A percentile compares a stretch with the other conserved stretches of the same genome.
Conservation (phyloP, 108 stramenopile species). For the Nannochloropsis gaditana region DNA sequence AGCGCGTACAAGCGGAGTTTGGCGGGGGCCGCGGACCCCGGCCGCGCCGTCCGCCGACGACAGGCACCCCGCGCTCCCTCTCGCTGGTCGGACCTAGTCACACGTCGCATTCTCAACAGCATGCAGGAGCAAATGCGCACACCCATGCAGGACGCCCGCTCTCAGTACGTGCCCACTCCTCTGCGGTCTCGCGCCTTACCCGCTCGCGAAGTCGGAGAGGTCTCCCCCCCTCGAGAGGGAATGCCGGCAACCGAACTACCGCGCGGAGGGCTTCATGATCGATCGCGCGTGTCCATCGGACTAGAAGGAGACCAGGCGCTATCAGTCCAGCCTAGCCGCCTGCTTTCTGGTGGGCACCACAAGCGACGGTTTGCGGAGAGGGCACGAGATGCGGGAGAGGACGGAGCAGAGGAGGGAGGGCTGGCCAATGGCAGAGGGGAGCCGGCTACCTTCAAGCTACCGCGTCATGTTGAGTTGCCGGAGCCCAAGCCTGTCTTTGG, state of each 20-base stretch:
- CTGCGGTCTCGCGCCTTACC: conserved; percentile 2
- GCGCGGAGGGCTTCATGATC: neutral
- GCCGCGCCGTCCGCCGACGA: neutral
- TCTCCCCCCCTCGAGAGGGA: neutral
- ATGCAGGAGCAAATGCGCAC: conserved; percentile 19
- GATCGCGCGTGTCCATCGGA: neutral
- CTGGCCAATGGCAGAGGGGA: neutral
- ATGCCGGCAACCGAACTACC: neutral
- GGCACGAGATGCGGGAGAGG: neutral
- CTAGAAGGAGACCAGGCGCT: neutral
- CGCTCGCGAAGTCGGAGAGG: conserved; percentile 9
- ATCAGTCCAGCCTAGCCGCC: neutral
- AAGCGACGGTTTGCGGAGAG: neutral
- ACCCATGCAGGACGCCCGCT: neutral
- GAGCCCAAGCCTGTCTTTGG: neutral
- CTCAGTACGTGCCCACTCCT: neutral
- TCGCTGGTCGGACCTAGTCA: conserved; percentile 11
- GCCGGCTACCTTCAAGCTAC: neutral
- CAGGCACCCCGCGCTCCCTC: conserved; percentile 8
- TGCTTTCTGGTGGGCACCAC: neutral
- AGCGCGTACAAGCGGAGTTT: neutral
- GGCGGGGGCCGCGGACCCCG: neutral
- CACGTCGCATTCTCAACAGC: neutral
- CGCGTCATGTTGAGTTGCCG: neutral
- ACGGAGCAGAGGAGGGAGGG: neutral